phyloP scores from a whole-genome alignment of 2,329 filamentous ascomycete genomes.

The Colletotrichum lentis region DNA sequence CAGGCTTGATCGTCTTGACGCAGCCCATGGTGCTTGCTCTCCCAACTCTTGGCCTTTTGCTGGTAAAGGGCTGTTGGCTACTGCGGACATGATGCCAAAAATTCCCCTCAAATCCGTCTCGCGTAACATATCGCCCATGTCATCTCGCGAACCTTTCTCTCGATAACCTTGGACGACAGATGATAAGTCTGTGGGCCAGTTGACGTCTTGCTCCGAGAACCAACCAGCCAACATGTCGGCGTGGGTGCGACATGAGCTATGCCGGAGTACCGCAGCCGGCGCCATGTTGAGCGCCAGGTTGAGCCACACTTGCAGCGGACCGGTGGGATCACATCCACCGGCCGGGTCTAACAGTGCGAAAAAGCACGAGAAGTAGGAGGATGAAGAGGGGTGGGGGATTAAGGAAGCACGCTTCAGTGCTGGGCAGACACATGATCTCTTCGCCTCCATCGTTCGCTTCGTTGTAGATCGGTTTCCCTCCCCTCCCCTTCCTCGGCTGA shows the following conservation, averaged over 20 bases:
- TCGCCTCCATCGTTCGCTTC: slow-evolving; percentile 3
- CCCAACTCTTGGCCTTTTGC: neutral
- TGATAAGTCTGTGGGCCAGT: neutral
- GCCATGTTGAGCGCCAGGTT: neutral
- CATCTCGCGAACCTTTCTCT: neutral
- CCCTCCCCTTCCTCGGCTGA: slow-evolving; percentile 21
- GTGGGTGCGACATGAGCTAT: neutral
- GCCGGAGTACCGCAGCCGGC: neutral
- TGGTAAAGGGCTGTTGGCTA: neutral
- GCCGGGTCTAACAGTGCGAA: slow-evolving; percentile 6
- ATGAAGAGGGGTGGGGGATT: too few species aligned
- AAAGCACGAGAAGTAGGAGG: neutral
- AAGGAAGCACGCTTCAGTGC: slow-evolving; percentile 11
- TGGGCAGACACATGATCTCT: slow-evolving; percentile 18
- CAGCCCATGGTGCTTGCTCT: slow-evolving; percentile 13
- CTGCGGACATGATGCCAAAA: neutral
- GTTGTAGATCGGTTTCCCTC: slow-evolving; percentile 20
- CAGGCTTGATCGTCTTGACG: neutral
- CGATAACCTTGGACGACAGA: neutral
- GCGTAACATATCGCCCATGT: slow-evolving; percentile 12
- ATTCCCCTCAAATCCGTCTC: slow-evolving; percentile 2
- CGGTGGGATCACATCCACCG: slow-evolving; percentile 12
- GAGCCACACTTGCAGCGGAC: slow-evolving; percentile 12
- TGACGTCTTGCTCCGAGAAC: neutral
- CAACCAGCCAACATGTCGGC: neutral